These are phyloP conservation scores for Mycena kentingensis DNA, from an alignment of 768 basidiomycete genomes.

Conservation along the genomic window DNA sequence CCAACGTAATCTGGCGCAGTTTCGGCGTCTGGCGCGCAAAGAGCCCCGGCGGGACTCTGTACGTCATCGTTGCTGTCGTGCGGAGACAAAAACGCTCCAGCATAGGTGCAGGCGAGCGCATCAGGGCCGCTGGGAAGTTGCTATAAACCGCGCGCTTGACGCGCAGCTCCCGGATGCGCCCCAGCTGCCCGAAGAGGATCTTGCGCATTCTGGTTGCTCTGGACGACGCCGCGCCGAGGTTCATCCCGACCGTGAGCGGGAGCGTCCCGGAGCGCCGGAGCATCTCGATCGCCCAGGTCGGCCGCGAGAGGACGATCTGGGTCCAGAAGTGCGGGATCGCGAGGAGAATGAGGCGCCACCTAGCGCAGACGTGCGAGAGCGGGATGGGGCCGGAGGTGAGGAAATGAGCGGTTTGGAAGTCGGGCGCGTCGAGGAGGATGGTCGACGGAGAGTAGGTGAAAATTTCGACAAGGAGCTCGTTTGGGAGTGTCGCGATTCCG, in stretches of 20 bases:
- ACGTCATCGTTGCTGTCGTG: too few species aligned
- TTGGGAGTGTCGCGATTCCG: conserved; percentile 5
- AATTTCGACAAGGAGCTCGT: conserved; percentile 12
- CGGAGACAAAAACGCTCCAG: too few species aligned
- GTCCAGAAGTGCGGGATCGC: conserved; percentile 8
- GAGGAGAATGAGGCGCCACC: conserved; percentile 14
- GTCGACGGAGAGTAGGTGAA: conserved; percentile 1
- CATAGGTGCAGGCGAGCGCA: too few species aligned
- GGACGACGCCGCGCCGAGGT: neutral
- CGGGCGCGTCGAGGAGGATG: conserved; percentile 1
- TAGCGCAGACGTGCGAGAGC: conserved; percentile 13
- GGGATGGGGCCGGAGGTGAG: neutral
- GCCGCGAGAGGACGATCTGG: conserved; percentile 8
- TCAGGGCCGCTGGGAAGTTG: too few species aligned
- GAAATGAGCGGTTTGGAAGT: conserved; percentile 5
- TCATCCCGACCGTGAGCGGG: conserved; percentile 4
- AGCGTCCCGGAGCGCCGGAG: conserved; percentile 5
- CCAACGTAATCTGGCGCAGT: too few species aligned
- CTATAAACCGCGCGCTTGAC: too few species aligned
- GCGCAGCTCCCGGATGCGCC: too few species aligned
- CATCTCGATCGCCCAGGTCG: conserved; percentile 18
- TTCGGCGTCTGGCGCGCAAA: too few species aligned
- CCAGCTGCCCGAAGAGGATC: too few species aligned
- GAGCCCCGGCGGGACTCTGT: too few species aligned
- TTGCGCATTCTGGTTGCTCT: too few species aligned